A percentile compares a stretch with the other conserved stretches of the same genome.
Evolutionary conservation across 148 eudicot genomes (phyloP).

Genomic region (Rhododendron vialii): DNA sequence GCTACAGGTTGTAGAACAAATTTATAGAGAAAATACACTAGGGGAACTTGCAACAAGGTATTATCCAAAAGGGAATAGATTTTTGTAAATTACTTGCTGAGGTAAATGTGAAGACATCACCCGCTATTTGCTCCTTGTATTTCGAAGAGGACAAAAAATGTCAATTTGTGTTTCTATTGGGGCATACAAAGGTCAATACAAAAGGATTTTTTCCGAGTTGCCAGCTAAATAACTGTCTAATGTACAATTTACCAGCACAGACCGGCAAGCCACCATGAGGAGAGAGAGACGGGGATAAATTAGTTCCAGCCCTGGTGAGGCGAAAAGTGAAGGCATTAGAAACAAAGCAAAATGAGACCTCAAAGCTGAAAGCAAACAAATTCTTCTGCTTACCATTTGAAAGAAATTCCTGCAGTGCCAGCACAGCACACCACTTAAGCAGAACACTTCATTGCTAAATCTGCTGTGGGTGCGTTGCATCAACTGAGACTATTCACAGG

Average conservation of each 20-base stretch:
- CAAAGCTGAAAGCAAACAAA: not conserved
- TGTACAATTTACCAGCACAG: slow-evolving; percentile 5
- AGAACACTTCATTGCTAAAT: not conserved
- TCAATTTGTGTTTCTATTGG: not conserved
- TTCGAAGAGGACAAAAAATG: not conserved
- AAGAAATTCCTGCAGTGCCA: not conserved
- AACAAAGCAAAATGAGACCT: not conserved
- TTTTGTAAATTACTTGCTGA: not conserved
- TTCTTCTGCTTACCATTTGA: not conserved
- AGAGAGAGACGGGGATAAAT: not conserved
- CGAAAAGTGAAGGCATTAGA: not conserved
- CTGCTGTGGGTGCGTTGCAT: slow-evolving; percentile 8
- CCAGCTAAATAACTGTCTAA: not conserved
- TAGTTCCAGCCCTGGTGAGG: slow-evolving; percentile 1
- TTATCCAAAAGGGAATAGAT: not conserved
- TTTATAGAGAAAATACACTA: not conserved
- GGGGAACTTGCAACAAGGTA: not conserved
- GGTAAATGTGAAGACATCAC: not conserved
- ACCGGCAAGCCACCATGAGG: not conserved
- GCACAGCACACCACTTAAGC: slow-evolving; percentile 1
- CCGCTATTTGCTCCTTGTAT: not conserved
- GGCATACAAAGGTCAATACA: not conserved
- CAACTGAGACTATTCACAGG: slow-evolving; percentile 10
- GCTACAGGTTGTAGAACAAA: not conserved
- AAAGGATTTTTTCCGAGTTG: not conserved